A percentile compares a stretch with the other conserved stretches of the same genome.
These are phyloP conservation scores for Isoetes taiwanensis DNA, from an alignment of 75 land plant species.

Conservation along the genomic window DNA sequence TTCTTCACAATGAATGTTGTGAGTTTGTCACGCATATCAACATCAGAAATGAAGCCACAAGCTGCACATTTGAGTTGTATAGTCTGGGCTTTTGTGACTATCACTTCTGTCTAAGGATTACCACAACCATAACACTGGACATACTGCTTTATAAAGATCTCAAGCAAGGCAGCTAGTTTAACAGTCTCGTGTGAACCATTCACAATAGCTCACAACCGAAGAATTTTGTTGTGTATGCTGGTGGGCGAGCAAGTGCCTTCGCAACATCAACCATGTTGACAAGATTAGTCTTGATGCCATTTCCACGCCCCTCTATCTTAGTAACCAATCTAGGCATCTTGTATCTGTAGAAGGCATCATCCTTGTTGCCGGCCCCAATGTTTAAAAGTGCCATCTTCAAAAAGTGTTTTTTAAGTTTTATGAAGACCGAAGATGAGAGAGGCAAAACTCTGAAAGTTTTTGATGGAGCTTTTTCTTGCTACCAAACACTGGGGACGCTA, in stretches of 20 bases:
- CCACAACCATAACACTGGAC: slow-evolving; percentile 98
- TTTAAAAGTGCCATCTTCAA: slow-evolving; percentile 82
- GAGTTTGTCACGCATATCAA: slow-evolving; percentile 96
- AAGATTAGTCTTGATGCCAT: slow-evolving; percentile 94
- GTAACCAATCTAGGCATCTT: slow-evolving; percentile 96
- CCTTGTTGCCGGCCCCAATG: slow-evolving; percentile 82
- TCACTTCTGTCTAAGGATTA: slow-evolving; percentile 90
- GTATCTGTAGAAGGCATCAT: slow-evolving; percentile 98
- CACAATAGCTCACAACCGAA: slow-evolving; percentile 95
- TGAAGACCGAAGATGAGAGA: too few species aligned
- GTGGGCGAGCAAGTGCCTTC: slow-evolving; percentile 86
- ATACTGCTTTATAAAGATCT: slow-evolving; percentile 92
- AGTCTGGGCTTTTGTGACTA: slow-evolving; percentile 72
- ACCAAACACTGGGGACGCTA: too few species aligned
- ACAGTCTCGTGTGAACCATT: slow-evolving; percentile 91
- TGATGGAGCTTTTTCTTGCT: too few species aligned
- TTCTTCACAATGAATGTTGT: slow-evolving; percentile 90
- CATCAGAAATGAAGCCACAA: slow-evolving; percentile 84
- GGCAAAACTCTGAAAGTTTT: too few species aligned
- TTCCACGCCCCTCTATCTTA: slow-evolving; percentile 94
- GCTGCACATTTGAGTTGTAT: slow-evolving; percentile 86
- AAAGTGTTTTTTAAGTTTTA: too few species aligned
- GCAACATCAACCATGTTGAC: slow-evolving; percentile 99
- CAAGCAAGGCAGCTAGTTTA: slow-evolving; percentile 73
- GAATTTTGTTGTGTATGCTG: slow-evolving; percentile 87